phyloP scores from a whole-genome alignment of 1,284 basidiomycete species.

The Moesziomyces sp. region DNA sequence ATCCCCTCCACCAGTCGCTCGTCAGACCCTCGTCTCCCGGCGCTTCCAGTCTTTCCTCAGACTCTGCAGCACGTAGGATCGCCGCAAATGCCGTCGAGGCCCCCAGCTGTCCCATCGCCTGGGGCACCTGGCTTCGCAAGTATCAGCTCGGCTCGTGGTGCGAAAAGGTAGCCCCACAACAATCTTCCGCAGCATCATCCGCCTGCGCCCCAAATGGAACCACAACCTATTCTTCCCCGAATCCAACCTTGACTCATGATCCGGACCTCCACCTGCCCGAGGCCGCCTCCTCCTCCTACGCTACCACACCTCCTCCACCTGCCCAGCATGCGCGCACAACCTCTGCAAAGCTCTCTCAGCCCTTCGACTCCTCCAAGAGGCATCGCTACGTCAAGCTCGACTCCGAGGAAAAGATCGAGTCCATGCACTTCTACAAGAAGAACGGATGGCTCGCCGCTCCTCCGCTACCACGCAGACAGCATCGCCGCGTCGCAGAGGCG shows the following conservation, averaged over 20 bases:
- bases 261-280: too few relatives aligned
- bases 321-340: constrained; percentile 2
- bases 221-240: background rate
- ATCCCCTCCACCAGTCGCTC: constrained; percentile 25
- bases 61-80: constrained; percentile 26
- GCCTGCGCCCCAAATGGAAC: constrained; percentile 1
- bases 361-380: constrained; percentile 3
- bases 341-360: constrained; percentile 13
- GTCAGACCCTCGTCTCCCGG: constrained; percentile 20
- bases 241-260: too few relatives aligned
- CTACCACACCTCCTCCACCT: background rate
- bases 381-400: constrained; percentile 36
- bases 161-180: constrained; percentile 12
- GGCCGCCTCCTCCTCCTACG: constrained; percentile 1
- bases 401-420: constrained; percentile 18
- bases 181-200: background rate
- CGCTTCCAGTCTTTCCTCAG: constrained; percentile 27
- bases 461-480: constrained; percentile 25
- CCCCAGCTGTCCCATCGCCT: constrained; percentile 30
- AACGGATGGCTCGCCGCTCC: constrained; percentile 52
- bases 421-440: constrained; percentile 30
- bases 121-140: constrained; percentile 39
- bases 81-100: constrained; percentile 27
- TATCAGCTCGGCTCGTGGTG: constrained; percentile 32
- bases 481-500: constrained; percentile 21